A percentile compares a stretch with the other conserved stretches of the same genome.
Evolutionary conservation across 495 filamentous ascomycete species (phyloP).

Genomic region (Neurospora tetrasperma): DNA sequence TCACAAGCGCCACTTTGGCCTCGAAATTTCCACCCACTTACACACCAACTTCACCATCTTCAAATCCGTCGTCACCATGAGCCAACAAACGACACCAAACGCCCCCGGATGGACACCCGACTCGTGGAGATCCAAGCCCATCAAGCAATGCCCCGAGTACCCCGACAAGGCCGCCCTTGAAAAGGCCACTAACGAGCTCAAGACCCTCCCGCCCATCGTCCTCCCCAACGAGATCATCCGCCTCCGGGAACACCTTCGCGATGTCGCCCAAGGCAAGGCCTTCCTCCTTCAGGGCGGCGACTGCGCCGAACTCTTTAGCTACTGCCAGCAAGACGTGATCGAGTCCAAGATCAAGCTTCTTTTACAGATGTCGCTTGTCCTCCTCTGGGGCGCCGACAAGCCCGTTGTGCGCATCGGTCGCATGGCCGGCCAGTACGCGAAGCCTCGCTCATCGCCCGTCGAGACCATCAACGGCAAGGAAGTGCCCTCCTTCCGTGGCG

Average conservation of each 20-base stretch:
- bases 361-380: constrained; percentile 87
- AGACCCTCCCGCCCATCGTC: constrained; percentile 76
- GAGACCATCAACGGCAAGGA: constrained; percentile 71
- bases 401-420: constrained; percentile 89
- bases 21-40: background rate
- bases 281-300: constrained; percentile 95
- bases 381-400: constrained; percentile 84
- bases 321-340: constrained; percentile 81
- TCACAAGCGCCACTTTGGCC: background rate
- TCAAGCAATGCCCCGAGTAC: constrained; percentile 83
- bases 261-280: constrained; percentile 85
- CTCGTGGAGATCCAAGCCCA: constrained; percentile 85
- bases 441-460: constrained; percentile 81
- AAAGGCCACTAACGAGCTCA: constrained; percentile 58
- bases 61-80: constrained; percentile 4
- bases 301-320: constrained; percentile 95
- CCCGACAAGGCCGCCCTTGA: constrained; percentile 53
- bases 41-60: background rate
- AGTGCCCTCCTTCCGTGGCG: constrained; percentile 84
- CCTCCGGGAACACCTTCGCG: constrained; percentile 62
- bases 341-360: constrained; percentile 94
- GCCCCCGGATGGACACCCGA: constrained; percentile 39
- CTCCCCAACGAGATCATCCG: constrained; percentile 76
- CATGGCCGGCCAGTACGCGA: constrained; percentile 96
- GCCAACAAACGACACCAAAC: background rate